A percentile compares a stretch with the other conserved stretches of the same genome.
Evolutionary conservation across 2,329 filamentous ascomycete genomes (phyloP).

Genomic region (Sporothrix inflata): DNA sequence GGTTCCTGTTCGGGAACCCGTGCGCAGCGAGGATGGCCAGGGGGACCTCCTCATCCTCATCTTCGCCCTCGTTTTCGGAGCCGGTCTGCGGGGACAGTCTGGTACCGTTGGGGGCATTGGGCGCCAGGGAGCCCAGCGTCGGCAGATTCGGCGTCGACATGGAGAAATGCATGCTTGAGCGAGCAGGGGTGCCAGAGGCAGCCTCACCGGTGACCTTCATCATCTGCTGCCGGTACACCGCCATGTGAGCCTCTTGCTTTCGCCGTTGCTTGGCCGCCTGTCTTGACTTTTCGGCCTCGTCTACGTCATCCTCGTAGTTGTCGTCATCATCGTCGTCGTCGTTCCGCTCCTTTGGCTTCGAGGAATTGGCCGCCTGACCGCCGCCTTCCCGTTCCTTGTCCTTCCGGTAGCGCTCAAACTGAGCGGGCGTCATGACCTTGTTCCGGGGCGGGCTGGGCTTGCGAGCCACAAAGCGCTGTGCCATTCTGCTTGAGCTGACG

Average conservation of each 20-base stretch:
- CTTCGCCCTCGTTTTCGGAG: slow-evolving; percentile 61
- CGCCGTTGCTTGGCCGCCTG: slow-evolving; percentile 75
- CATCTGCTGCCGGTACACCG: slow-evolving; percentile 91
- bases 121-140: slow-evolving; percentile 39
- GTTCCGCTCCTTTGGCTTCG: slow-evolving; percentile 54
- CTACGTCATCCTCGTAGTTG: slow-evolving; percentile 73
- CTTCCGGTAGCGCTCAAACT: slow-evolving; percentile 80
- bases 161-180: slow-evolving; percentile 60
- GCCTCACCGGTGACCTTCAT: slow-evolving; percentile 90
- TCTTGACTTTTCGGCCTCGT: slow-evolving; percentile 75
- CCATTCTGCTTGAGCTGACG: slow-evolving; percentile 44
- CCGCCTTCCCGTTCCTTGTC: slow-evolving; percentile 68
- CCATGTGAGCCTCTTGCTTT: slow-evolving; percentile 88
- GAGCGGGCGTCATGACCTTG: slow-evolving; percentile 87
- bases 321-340: slow-evolving; percentile 66
- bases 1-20: slow-evolving; percentile 79
- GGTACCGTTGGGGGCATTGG: background rate
- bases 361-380: slow-evolving; percentile 46
- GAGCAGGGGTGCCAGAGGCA: slow-evolving; percentile 50
- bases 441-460: slow-evolving; percentile 53
- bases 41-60: slow-evolving; percentile 86
- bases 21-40: slow-evolving; percentile 85
- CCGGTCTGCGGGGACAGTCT: slow-evolving; percentile 43
- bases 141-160: slow-evolving; percentile 66
- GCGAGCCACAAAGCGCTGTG: slow-evolving; percentile 43